Base-by-base conservation (phyloP, 805 yeast species). In the Yarrowia porcina region DNA sequence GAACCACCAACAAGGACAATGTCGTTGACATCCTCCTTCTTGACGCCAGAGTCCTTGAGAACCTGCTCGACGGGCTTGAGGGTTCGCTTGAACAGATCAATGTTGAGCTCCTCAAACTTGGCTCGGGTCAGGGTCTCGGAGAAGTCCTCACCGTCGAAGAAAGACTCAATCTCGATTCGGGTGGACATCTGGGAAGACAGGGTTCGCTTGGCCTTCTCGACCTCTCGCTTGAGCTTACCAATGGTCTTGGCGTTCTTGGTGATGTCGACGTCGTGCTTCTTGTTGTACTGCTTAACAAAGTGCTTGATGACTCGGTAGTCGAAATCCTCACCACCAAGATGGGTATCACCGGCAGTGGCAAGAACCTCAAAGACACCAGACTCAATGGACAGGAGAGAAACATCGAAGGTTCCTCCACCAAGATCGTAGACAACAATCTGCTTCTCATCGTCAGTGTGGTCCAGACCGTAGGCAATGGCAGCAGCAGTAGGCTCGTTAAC, bases 1-100 rank as follows among this genome's bases (percentile, higher is more conserved):
- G 99, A 93, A 79, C 99, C 99, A 83, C 99, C 99, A 74, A 93
- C 99, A 61, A 93, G 82, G 47, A 93, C 98, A 74, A 93, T 91
- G 73, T 93, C 99, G 76, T 93, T 90, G 71, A 93, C 84, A 71
- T 90, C 96, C 67, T 86, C 79, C 79, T 89, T 89, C 77, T 86
- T 86, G 67, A 92, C 82, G 75, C 92, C 93, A 61, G 97, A 86
- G 77, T 94, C 99, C 78, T 89, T 89, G 75, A 93, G 82, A 56
- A 93, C 98, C 79, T 89, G 93, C 79, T 90, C 96, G 69, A 93
- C 98, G 62, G 98, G 97, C 75, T 89, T 92, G 75, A 93, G 81
- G 63, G 99, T 93, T 77, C 89, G 89, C 82, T 90, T 90, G 84
- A 93, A 93, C 71, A 92, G 79, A 72, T 90, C 96, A 71, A 89